These are phyloP conservation scores for Triticum timopheevii DNA, from an alignment of 176 grass and related monocot species.

Conservation along the genomic window DNA sequence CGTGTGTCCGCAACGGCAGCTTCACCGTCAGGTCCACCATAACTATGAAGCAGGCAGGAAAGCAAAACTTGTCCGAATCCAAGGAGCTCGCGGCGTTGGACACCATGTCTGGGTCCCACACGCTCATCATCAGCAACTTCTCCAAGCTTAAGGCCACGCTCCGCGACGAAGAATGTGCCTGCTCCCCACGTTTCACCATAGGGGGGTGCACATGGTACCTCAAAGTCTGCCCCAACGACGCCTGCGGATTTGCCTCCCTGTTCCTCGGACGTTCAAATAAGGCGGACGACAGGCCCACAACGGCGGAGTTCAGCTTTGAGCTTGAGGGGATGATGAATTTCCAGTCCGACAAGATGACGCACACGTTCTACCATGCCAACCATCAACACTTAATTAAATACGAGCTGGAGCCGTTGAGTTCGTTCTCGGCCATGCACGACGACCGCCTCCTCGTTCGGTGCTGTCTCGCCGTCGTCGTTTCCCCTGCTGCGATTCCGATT, in stretches of 20 bases:
- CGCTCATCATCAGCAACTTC: background rate
- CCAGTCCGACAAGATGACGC: background rate
- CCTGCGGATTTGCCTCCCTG: background rate
- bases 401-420: too few relatives aligned
- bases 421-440: background rate
- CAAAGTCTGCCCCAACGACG: background rate
- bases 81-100: too few relatives aligned
- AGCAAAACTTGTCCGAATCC: too few relatives aligned
- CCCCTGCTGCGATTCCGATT: background rate
- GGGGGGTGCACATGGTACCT: background rate
- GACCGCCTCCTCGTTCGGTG: background rate
- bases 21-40: too few relatives aligned
- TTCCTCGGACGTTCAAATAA: background rate
- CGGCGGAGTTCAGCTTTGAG: background rate
- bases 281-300: background rate
- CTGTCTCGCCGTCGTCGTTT: background rate
- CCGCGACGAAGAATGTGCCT: background rate
- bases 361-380: background rate
- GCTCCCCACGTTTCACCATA: background rate
- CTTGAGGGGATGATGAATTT: background rate
- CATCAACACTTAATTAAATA: too few relatives aligned
- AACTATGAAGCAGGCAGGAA: too few relatives aligned
- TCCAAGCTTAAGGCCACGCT: background rate
- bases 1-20: too few relatives aligned
- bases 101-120: background rate